Evolutionary conservation across 805 yeast species (phyloP), one percentile per base, ranked within the genome.

Genomic region (Saccharomycodes ludwigii): DNA sequence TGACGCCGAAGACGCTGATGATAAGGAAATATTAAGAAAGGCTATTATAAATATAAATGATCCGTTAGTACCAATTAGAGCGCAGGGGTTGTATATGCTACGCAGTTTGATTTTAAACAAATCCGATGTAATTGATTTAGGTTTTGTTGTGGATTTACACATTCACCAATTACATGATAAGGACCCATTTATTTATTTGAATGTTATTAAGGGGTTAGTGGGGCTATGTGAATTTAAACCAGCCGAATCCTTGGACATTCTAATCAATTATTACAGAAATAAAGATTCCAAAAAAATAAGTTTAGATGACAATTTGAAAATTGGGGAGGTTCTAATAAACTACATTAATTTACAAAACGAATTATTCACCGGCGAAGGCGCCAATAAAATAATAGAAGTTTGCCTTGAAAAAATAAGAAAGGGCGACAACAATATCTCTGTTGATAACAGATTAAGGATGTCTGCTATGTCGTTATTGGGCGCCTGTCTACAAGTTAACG

Each of bases 381-480:
- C 74, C 0, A 54, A 53, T 7, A 31, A 44, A 1, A 48, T 84
- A 4, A 62, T 71, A 1, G 48, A 55, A 4, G 44, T 62, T 0
- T 63, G 73, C 18, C 45, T 80, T 3, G 26, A 41, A 1, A 46
- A 65, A 15, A 58, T 73, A 14, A 14, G 13, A 25, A 12, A 15
- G 12, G 4, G 19, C 5, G 4, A 25, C 33, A 41, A 51, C 4
- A 48, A 53, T 14, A 56, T 47, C 3, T 40, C 40, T 4, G 17
- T 47, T 10, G 94, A 84, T 40, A 59, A 65, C 36, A 65, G 76
- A 24, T 40, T 85, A 24, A 62, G 96, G 41, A 76, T 84, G 79
- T 86, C 96, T 2, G 71, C 95, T 0, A 68, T 86, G 73, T 81
- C 95, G 0, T 52, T 91, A 10, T 50, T 88, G n/a, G 95, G 96